phyloP scores from a whole-genome alignment of 306 rosid species.

The Cucumis melo region DNA sequence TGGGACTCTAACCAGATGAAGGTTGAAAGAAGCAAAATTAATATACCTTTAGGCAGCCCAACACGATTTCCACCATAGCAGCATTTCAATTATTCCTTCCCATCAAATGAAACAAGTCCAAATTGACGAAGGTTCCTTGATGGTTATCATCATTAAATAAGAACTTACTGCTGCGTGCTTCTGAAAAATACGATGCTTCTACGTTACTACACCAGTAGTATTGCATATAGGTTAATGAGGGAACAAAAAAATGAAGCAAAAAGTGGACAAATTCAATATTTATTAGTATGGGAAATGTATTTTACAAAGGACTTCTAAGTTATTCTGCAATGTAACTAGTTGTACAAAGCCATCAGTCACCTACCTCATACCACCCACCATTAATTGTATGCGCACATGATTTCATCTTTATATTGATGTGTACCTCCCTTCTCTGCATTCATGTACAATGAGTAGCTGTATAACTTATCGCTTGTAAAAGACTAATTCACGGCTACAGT shows the following conservation, averaged over 20 bases:
- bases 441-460: neutral
- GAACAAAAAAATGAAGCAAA: neutral
- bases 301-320: neutral
- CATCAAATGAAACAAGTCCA: neutral
- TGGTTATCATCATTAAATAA: neutral
- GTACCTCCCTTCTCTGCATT: neutral
- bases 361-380: neutral
- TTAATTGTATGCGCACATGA: neutral
- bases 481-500: conserved; percentile 60
- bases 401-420: neutral
- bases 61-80: neutral
- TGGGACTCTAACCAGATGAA: too few species aligned
- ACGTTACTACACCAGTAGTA: neutral
- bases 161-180: neutral
- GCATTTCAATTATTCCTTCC: neutral
- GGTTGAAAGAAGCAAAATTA: too few species aligned
- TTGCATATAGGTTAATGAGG: neutral
- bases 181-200: neutral
- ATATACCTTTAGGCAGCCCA: too few species aligned
- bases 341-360: neutral
- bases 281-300: neutral
- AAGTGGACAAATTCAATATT: neutral
- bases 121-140: neutral
- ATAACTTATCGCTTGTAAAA: conserved; percentile 39
- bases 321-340: neutral